Evolutionary conservation across 2,329 filamentous ascomycete genomes (phyloP).

Genomic region (Acarospora socialis): DNA sequence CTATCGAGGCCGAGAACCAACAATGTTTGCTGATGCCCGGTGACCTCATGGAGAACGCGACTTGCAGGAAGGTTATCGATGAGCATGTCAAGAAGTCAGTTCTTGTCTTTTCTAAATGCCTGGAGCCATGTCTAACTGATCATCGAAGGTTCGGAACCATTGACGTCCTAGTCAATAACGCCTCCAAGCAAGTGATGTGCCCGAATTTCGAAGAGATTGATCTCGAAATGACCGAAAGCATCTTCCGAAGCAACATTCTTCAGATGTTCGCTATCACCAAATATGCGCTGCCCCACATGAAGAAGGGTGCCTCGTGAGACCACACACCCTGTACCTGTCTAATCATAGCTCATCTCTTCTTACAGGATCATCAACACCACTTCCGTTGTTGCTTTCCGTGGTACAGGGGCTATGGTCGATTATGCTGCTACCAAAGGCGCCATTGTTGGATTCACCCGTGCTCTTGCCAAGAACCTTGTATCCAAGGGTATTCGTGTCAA

Average conservation of each 20-base stretch:
- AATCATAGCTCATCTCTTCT: not conserved
- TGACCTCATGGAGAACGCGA: conserved; percentile 36
- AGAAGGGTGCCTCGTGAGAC: conserved; percentile 32
- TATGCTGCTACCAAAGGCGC: conserved; percentile 45
- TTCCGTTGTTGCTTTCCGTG: conserved; percentile 40
- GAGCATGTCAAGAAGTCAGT: conserved; percentile 36
- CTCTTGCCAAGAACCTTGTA: conserved; percentile 39
- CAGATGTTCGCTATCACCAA: conserved; percentile 48
- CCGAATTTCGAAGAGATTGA: conserved; percentile 40
- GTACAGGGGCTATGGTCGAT: conserved; percentile 37
- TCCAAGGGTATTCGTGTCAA: conserved; percentile 44
- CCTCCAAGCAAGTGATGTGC: conserved; percentile 41
- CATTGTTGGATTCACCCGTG: conserved; percentile 41
- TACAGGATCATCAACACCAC: conserved; percentile 42
- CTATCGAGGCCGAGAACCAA: conserved; percentile 37
- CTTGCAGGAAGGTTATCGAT: conserved; percentile 37
- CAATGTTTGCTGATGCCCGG: conserved; percentile 35
- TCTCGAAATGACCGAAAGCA: conserved; percentile 39
- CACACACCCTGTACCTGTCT: not conserved
- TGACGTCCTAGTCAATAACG: conserved; percentile 43
- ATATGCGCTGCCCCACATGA: conserved; percentile 42
- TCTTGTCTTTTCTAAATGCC: conserved; percentile 7
- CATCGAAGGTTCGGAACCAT: conserved; percentile 26
- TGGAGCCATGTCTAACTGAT: conserved; percentile 1
- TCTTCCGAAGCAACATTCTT: conserved; percentile 43